Evolutionary conservation across 2,329 filamentous ascomycete species (phyloP).

Genomic region (Nigrospora sphaerica): DNA sequence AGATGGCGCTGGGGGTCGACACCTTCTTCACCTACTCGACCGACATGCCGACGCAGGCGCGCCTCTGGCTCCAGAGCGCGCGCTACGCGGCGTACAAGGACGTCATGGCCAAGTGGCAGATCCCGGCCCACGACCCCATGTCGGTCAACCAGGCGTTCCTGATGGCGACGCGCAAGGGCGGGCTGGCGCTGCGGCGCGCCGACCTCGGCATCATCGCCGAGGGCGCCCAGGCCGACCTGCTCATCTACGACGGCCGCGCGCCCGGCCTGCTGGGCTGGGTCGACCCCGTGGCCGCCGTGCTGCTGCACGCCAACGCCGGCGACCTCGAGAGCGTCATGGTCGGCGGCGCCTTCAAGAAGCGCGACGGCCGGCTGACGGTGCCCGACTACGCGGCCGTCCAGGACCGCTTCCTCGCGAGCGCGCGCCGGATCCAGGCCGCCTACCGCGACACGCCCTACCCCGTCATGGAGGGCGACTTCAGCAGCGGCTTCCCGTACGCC

Average conservation of each 20-base stretch:
- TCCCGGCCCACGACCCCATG: slow-evolving; percentile 44
- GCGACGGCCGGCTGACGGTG: slow-evolving; percentile 26
- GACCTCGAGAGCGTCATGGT: slow-evolving; percentile 45
- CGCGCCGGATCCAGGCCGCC: slow-evolving; percentile 20
- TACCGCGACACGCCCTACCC: slow-evolving; percentile 16
- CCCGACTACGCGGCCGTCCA: slow-evolving; percentile 18
- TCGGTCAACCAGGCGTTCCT: slow-evolving; percentile 47
- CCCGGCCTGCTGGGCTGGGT: slow-evolving; percentile 45
- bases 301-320: slow-evolving; percentile 46
- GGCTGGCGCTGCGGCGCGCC: slow-evolving; percentile 38
- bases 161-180: slow-evolving; percentile 45
- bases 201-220: slow-evolving; percentile 42
- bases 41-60: slow-evolving; percentile 44
- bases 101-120: slow-evolving; percentile 29
- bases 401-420: slow-evolving; percentile 25
- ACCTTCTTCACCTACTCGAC: slow-evolving; percentile 45
- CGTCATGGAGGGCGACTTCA: slow-evolving; percentile 16
- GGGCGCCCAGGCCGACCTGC: slow-evolving; percentile 47
- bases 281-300: slow-evolving; percentile 48
- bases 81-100: slow-evolving; percentile 30
- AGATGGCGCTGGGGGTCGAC: slow-evolving; percentile 45
- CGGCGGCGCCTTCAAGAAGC: slow-evolving; percentile 40
- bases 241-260: slow-evolving; percentile 42
- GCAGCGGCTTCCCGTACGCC: not conserved
- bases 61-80: slow-evolving; percentile 44